Conservation (phyloP, 352 stramenopile species). For the Phytophthora tubulina region DNA sequence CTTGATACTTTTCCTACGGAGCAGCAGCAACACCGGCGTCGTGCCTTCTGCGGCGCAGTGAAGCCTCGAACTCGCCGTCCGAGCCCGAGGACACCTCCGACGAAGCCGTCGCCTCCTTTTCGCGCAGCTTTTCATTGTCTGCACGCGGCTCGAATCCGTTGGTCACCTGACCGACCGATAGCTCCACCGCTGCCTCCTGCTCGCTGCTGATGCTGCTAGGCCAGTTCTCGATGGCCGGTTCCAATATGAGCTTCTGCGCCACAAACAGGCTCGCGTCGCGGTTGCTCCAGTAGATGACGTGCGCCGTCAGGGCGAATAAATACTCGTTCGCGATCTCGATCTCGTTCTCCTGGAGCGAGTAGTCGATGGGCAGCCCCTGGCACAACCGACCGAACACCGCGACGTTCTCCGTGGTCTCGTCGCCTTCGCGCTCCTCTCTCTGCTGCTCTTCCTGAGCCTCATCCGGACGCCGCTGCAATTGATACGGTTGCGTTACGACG, state of each 20-base stretch:
- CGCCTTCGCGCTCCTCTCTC: constrained; percentile 44
- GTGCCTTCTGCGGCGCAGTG: constrained; percentile 27
- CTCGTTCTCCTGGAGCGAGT: constrained; percentile 94
- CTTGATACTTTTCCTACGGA: constrained; percentile 11
- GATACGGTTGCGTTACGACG: constrained; percentile 38
- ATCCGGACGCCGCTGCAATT: constrained; percentile 28
- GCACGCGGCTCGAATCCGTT: constrained; percentile 1
- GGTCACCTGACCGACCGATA: constrained; percentile 12
- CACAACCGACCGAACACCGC: constrained; percentile 72
- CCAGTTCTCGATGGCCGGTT: constrained; percentile 57
- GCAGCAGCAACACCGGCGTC: not conserved
- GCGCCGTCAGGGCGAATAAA: constrained; percentile 91
- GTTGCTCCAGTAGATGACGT: constrained; percentile 94
- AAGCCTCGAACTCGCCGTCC: constrained; percentile 27
- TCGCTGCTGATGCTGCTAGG: constrained; percentile 2
- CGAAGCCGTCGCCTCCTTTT: constrained; percentile 48
- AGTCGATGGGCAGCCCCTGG: constrained; percentile 82
- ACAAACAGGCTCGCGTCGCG: constrained; percentile 94
- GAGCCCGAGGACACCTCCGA: constrained; percentile 50
- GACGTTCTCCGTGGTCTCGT: constrained; percentile 52
- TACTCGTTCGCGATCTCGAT: constrained; percentile 96
- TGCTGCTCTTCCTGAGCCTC: constrained; percentile 32
- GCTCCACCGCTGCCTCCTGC: constrained; percentile 13
- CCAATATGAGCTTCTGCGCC: constrained; percentile 88
- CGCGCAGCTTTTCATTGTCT: constrained; percentile 25